phyloP scores from a whole-genome alignment of 176 grass and related monocot genomes.

The Tillandsia leiboldiana region DNA sequence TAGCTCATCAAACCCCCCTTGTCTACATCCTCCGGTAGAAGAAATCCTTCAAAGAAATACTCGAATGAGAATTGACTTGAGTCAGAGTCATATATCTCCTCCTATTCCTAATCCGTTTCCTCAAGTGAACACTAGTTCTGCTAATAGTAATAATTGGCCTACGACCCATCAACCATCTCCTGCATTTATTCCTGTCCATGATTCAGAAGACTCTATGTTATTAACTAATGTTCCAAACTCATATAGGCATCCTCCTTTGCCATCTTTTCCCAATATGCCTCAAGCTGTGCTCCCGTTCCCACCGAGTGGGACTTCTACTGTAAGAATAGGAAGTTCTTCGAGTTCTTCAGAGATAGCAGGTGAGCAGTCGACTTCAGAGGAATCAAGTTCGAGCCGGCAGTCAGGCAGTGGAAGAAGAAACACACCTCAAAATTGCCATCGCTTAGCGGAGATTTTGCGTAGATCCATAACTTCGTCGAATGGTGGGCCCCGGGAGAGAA shows the following conservation, averaged over 20 bases:
- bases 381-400: conserved; percentile 19
- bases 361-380: conserved; percentile 21
- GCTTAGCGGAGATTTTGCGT: conserved; percentile 22
- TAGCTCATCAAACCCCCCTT: conserved; percentile 15
- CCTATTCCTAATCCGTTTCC: conserved; percentile 21
- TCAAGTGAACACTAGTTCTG: conserved; percentile 22
- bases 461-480: conserved; percentile 26
- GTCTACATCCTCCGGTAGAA: conserved; percentile 23
- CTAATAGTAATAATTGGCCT: conserved; percentile 19
- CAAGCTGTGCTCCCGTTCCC: conserved; percentile 25
- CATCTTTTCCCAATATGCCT: conserved; percentile 35
- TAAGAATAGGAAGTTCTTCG: conserved; percentile 25
- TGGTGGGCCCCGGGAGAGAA: conserved; percentile 23
- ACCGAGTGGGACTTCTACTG: conserved; percentile 25
- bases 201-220: conserved; percentile 22
- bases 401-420: conserved; percentile 29
- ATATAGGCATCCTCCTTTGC: conserved; percentile 26
- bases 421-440: conserved; percentile 33
- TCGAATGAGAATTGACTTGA: conserved; percentile 22
- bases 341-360: conserved; percentile 18
- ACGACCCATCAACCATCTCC: conserved; percentile 14
- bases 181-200: conserved; percentile 30
- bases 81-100: conserved; percentile 30
- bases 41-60: conserved; percentile 33
- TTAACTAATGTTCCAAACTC: conserved; percentile 14